Base-by-base conservation (phyloP, 202 grass and related monocot genomes). In the Hordeum pubiflorum region DNA sequence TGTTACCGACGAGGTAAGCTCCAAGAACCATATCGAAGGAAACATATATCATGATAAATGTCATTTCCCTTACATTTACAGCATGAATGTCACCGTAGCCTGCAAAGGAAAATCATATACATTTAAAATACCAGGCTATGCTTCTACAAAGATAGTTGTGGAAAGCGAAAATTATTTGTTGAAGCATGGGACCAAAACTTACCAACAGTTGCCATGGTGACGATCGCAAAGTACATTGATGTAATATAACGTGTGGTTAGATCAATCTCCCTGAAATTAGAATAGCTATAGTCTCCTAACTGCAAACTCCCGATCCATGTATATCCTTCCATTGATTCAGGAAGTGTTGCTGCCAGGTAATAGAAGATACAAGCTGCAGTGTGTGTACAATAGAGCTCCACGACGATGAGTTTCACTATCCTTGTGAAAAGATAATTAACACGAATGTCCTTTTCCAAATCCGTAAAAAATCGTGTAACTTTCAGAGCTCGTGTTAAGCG, bases 191-290 rank as follows among this genome's bases (percentile, higher is more conserved):
- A 80, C 8, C 36, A 56, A 34, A 69, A 70, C 50, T 83, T 91
- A 96, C 96, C 96, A 22, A 99, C 96, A 83, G 96, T 99, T 74
- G 92, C 65, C 96, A 99, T 99, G 48, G 96, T 99, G 71, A 99
- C 92, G 21, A 99, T 93, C 5, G 96, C 92, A 20, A 99, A 99
- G 68, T 99, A 99, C 71, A 99, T 76, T 12, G 96, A 96, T 22
- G 92, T 99, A 33, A 87, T 73, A 77, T 99, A 99, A 39, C 92
- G 92, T 2, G 74, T 93, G 32, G 29, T 29, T 39, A 99, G 83
- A 90, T 96, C 96, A 32, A 99, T 90, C 61, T 99, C 96, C 77
- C 96, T 95, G 84, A 99, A 99, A 83, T 89, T 63, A 17, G 89
- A 64, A 76, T 87, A 99, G 46, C 68, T 95, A 76, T 83, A 89